Evolutionary conservation across 768 basidiomycete genomes (phyloP), one percentile per base, ranked within the genome.

Genomic region (Epithele typhae): DNA sequence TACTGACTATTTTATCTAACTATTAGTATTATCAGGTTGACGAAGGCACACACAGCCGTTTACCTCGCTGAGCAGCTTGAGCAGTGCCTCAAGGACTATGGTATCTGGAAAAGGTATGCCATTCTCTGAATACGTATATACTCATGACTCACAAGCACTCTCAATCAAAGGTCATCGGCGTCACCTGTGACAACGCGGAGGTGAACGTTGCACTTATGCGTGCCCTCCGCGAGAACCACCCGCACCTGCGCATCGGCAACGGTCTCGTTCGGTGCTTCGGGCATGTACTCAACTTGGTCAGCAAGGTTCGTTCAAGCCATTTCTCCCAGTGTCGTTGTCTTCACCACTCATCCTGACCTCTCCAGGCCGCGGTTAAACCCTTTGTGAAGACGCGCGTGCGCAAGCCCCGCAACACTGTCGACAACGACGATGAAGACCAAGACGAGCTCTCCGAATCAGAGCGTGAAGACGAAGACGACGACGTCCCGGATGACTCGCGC

Each of bases 301-400:
- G 37, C 2, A 45, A 45, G 44, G 44, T 45, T 36, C 10, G 44
- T 5, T n/a, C n/a, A n/a, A n/a, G n/a, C n/a, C n/a, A n/a, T n/a
- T n/a, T n/a, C n/a, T n/a, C n/a, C n/a, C n/a, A n/a, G n/a, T n/a
- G n/a, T n/a, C n/a, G n/a, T n/a, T n/a, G n/a, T n/a, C n/a, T n/a
- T n/a, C n/a, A n/a, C n/a, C n/a, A n/a, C n/a, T n/a, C n/a, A n/a
- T n/a, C n/a, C n/a, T n/a, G n/a, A n/a, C n/a, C n/a, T n/a, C n/a
- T n/a, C n/a, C n/a, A n/a, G n/a, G n/a, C n/a, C n/a, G n/a, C n/a
- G n/a, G n/a, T n/a, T n/a, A n/a, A n/a, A n/a, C n/a, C n/a, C n/a
- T n/a, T n/a, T n/a, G n/a, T n/a, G n/a, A n/a, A n/a, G n/a, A n/a
- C n/a, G n/a, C n/a, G n/a, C n/a, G n/a, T n/a, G n/a, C n/a, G n/a